phyloP scores from a whole-genome alignment of 306 rosid species.

The Glycine tomentella region DNA sequence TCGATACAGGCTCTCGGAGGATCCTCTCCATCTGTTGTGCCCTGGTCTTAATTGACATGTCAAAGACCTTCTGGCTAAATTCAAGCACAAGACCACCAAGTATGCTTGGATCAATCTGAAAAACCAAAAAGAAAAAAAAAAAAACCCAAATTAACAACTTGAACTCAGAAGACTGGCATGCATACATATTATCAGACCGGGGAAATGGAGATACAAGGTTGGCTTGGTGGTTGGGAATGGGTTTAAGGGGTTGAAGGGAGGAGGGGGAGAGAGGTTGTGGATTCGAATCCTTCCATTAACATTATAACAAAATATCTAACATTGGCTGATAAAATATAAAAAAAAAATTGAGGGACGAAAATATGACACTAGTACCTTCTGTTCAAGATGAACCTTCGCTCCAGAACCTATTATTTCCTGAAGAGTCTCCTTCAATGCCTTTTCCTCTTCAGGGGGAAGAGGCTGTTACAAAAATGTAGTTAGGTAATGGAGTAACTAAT shows the following conservation, averaged over 20 bases:
- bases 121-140: not conserved
- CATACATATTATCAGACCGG: too few relatives aligned
- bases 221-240: too few relatives aligned
- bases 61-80: conserved; percentile 80
- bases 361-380: conserved; percentile 62
- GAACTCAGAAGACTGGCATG: not conserved
- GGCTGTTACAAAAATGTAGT: conserved; percentile 57
- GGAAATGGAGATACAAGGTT: too few relatives aligned
- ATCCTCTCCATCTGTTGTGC: conserved; percentile 95
- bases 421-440: conserved; percentile 81
- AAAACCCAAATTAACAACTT: conserved; percentile 3
- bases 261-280: too few relatives aligned
- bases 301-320: too few relatives aligned
- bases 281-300: too few relatives aligned
- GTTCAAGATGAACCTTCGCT: conserved; percentile 77
- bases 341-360: too few relatives aligned
- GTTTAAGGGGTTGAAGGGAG: too few relatives aligned
- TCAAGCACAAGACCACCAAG: conserved; percentile 91
- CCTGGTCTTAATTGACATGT: conserved; percentile 89
- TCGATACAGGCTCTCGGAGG: conserved; percentile 71
- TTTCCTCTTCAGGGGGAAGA: conserved; percentile 90
- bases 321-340: too few relatives aligned
- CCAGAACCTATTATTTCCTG: conserved; percentile 82
- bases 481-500: conserved; percentile 20
- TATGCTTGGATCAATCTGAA: conserved; percentile 87